Percentiles rank a stretch among this genome's conserved stretches.
phyloP scores from a whole-genome alignment of 805 yeast species.

The Candida ulmi region DNA sequence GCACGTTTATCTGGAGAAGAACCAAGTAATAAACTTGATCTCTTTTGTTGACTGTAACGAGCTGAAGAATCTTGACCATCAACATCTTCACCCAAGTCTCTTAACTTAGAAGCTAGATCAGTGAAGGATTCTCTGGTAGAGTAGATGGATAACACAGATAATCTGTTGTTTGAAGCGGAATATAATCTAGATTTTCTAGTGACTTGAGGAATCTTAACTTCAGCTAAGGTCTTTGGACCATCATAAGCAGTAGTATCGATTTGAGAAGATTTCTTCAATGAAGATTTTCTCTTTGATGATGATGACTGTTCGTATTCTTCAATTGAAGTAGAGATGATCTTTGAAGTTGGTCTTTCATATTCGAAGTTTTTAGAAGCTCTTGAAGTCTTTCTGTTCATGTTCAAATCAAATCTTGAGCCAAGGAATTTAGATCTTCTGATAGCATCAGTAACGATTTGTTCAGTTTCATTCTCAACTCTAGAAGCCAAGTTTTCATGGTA shows the following conservation, averaged over 20 bases:
- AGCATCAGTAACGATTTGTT: slow-evolving; percentile 31
- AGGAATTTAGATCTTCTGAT: slow-evolving; percentile 39
- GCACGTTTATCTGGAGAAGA: slow-evolving; percentile 3
- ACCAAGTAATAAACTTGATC: slow-evolving; percentile 1
- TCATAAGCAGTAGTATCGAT: slow-evolving; percentile 1
- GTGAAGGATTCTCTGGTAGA: slow-evolving; percentile 63
- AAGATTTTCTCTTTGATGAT: slow-evolving; percentile 9
- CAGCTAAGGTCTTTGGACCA: slow-evolving; percentile 50
- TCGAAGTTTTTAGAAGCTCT: slow-evolving; percentile 5
- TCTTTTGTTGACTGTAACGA: slow-evolving; percentile 12
- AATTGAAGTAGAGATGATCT: slow-evolving; percentile 22
- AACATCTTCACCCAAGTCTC: slow-evolving; percentile 9
- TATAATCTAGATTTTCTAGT: slow-evolving; percentile 62
- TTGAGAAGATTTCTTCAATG: slow-evolving; percentile 15
- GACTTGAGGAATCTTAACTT: slow-evolving; percentile 64
- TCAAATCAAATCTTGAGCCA: slow-evolving; percentile 34
- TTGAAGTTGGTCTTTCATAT: slow-evolving; percentile 14
- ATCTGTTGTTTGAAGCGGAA: slow-evolving; percentile 57
- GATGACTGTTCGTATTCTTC: slow-evolving; percentile 10
- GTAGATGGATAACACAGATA: slow-evolving; percentile 66
- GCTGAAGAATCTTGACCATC: background rate
- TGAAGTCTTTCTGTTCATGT: slow-evolving; percentile 19
- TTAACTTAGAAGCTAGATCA: slow-evolving; percentile 45
- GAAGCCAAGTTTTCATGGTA: slow-evolving; percentile 1
- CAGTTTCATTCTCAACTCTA: slow-evolving; percentile 16